phyloP scores from a whole-genome alignment of 805 yeast species.

The Kluyveromyces wickerhamii region DNA sequence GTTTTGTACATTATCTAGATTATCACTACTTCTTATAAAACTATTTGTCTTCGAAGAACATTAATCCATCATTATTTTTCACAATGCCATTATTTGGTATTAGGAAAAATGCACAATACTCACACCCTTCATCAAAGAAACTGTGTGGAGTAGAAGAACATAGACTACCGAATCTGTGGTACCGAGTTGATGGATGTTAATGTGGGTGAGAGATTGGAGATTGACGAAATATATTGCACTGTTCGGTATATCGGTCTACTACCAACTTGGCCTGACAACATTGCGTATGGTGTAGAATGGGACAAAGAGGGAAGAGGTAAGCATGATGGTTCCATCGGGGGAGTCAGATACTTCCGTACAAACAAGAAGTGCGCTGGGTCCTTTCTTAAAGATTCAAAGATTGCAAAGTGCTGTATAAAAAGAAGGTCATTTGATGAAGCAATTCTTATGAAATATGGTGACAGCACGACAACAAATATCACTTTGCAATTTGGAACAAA shows the following conservation, averaged over 20 bases:
- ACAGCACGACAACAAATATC: slow-evolving; percentile 22
- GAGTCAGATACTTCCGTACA: slow-evolving; percentile 45
- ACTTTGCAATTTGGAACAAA: slow-evolving; percentile 48
- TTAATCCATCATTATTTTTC: too few relatives aligned
- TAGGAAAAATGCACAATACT: too few relatives aligned
- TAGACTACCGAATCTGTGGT: too few relatives aligned
- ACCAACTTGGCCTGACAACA: slow-evolving; percentile 50
- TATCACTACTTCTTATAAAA: too few relatives aligned
- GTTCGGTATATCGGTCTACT: slow-evolving; percentile 53
- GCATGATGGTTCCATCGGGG: slow-evolving; percentile 55
- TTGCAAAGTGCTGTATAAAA: slow-evolving; percentile 28
- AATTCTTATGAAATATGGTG: slow-evolving; percentile 40
- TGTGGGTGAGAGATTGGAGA: slow-evolving; percentile 28
- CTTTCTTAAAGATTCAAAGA: slow-evolving; percentile 15
- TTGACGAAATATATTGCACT: slow-evolving; percentile 49
- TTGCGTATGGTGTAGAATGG: slow-evolving; percentile 82
- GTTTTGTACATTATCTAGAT: too few relatives aligned
- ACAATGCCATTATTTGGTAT: too few relatives aligned
- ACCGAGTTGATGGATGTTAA: slow-evolving; percentile 12
- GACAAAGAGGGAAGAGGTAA: slow-evolving; percentile 64
- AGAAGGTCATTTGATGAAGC: slow-evolving; percentile 39
- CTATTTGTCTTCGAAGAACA: too few relatives aligned
- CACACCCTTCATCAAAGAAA: too few relatives aligned
- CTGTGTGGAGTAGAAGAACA: too few relatives aligned
- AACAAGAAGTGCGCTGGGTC: slow-evolving; percentile 15